Evolutionary conservation across 176 grass and related monocot species (phyloP).

Genomic region (Musa itinerans): DNA sequence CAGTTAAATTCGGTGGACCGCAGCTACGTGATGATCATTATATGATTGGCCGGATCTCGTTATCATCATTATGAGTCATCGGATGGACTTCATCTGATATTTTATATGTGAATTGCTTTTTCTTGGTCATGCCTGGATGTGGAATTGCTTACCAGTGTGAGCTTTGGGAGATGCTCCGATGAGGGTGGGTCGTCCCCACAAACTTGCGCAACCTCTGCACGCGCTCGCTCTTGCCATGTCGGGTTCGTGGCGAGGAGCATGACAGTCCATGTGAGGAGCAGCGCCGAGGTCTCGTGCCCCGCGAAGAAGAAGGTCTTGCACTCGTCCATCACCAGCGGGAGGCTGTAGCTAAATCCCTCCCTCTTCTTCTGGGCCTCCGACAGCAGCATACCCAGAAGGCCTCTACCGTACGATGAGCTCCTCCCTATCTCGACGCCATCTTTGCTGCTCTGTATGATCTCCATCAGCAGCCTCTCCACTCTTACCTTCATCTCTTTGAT

Average conservation of each 20-base stretch:
- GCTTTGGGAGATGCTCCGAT: conserved; percentile 66
- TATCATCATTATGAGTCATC: no score
- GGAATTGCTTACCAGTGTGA: conserved; percentile 46
- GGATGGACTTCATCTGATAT: no score
- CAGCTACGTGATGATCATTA: no score
- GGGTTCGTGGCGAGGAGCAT: conserved; percentile 85
- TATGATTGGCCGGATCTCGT: no score
- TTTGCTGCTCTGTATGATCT: conserved; percentile 51
- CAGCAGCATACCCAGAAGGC: conserved; percentile 54
- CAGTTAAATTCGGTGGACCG: no score
- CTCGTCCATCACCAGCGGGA: conserved; percentile 75
- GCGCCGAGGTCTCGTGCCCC: conserved; percentile 78
- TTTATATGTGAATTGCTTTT: no score
- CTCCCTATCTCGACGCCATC: conserved; percentile 67
- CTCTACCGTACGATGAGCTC: conserved; percentile 42
- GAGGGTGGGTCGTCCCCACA: conserved; percentile 53
- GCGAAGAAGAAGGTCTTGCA: conserved; percentile 99
- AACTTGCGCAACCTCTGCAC: conserved; percentile 51
- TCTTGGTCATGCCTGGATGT: neutral
- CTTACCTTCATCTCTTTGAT: conserved; percentile 55
- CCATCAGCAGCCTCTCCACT: conserved; percentile 54
- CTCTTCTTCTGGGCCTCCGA: conserved; percentile 49
- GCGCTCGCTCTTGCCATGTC: conserved; percentile 65
- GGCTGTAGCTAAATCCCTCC: conserved; percentile 50
- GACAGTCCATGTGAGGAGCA: conserved; percentile 81